phyloP scores from a whole-genome alignment of 495 filamentous ascomycete species.

The Penicillium angulare region DNA sequence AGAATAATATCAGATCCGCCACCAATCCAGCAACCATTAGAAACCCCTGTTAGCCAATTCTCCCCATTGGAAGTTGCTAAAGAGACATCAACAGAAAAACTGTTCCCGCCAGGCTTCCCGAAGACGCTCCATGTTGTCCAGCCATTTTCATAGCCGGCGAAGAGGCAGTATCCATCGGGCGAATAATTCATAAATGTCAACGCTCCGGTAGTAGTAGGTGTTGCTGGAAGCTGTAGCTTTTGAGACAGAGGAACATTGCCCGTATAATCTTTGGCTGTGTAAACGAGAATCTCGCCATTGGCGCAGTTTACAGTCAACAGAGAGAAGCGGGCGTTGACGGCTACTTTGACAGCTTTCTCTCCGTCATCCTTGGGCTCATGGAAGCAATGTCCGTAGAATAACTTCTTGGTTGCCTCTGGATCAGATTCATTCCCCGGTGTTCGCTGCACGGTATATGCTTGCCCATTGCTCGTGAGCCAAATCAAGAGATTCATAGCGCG shows the following conservation, averaged over 20 bases:
- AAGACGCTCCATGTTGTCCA: slow-evolving; percentile 98
- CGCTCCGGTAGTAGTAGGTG: slow-evolving; percentile 59
- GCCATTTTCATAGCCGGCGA: slow-evolving; percentile 88
- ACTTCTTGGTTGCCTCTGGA: slow-evolving; percentile 49
- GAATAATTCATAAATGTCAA: slow-evolving; percentile 82
- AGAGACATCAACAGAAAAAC: slow-evolving; percentile 66
- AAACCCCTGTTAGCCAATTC: slow-evolving; percentile 74
- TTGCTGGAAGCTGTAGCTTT: slow-evolving; percentile 63
- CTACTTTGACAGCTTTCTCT: slow-evolving; percentile 66
- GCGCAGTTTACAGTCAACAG: slow-evolving; percentile 83
- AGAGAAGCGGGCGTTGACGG: slow-evolving; percentile 93
- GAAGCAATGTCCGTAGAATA: slow-evolving; percentile 91
- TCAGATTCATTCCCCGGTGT: slow-evolving; percentile 31
- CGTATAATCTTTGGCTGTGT: slow-evolving; percentile 86
- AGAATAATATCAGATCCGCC: slow-evolving; percentile 84
- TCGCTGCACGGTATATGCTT: slow-evolving; percentile 89
- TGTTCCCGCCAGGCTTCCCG: slow-evolving; percentile 80
- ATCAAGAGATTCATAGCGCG: slow-evolving; percentile 94
- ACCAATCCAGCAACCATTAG: slow-evolving; percentile 78
- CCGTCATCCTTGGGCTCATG: slow-evolving; percentile 63
- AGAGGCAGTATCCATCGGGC: slow-evolving; percentile 93
- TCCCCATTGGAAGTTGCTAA: slow-evolving; percentile 69
- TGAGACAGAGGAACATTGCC: slow-evolving; percentile 94
- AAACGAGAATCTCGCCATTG: slow-evolving; percentile 78
- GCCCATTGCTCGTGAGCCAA: slow-evolving; percentile 89